These are phyloP conservation scores for Fusarium secorum DNA, from an alignment of 2,329 filamentous ascomycete species.

Conservation along the genomic window DNA sequence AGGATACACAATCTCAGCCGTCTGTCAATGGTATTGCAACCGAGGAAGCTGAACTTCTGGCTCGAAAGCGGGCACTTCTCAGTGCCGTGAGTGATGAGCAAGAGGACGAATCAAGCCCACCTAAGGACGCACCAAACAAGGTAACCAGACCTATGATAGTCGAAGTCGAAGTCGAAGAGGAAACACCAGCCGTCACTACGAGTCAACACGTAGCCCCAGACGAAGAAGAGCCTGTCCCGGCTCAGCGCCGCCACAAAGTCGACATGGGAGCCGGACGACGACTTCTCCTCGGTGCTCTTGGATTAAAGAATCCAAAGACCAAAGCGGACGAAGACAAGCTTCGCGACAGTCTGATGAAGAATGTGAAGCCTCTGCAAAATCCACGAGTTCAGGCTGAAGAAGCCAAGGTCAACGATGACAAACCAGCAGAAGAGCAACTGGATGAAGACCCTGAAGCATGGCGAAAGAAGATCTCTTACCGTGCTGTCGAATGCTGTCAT, in stretches of 20 bases:
- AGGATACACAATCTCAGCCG: constrained; percentile 29
- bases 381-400: constrained; percentile 43
- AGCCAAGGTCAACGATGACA: constrained; percentile 5
- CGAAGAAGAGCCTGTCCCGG: constrained; percentile 14
- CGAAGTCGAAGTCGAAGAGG: constrained; percentile 15
- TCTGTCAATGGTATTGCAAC: constrained; percentile 4
- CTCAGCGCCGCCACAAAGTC: constrained; percentile 38
- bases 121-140: background rate
- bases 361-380: constrained; percentile 54
- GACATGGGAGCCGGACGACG: constrained; percentile 69
- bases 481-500: constrained; percentile 85
- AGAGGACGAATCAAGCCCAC: background rate
- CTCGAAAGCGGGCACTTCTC: constrained; percentile 53
- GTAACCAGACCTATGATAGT: background rate
- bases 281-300: constrained; percentile 76
- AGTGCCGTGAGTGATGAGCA: constrained; percentile 38
- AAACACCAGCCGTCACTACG: background rate
- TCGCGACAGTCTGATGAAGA: constrained; percentile 65
- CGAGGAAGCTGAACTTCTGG: constrained; percentile 44
- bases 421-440: constrained; percentile 12
- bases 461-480: constrained; percentile 76
- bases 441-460: constrained; percentile 68
- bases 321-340: constrained; percentile 73
- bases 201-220: background rate
- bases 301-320: constrained; percentile 71